phyloP scores from a whole-genome alignment of 352 stramenopile genomes.

The Albugo candida region DNA sequence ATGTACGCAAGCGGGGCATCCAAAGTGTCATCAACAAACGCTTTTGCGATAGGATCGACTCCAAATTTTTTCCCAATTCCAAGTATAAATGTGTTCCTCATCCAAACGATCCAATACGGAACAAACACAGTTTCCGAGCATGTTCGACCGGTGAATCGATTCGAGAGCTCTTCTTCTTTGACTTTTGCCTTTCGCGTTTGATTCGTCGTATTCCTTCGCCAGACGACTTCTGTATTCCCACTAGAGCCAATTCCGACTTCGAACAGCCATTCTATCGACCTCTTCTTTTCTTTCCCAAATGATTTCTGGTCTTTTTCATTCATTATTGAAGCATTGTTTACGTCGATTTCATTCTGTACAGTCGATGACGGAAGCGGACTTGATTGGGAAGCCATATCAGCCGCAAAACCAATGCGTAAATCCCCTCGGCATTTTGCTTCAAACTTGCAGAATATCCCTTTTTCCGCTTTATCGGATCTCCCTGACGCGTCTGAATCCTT shows the following conservation, averaged over 20 bases:
- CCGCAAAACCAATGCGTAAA: conserved; percentile 40
- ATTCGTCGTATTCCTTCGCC: conserved; percentile 18
- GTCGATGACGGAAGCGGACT: background rate
- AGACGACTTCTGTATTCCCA: conserved; percentile 57
- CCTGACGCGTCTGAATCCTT: background rate
- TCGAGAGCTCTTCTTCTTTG: conserved; percentile 29
- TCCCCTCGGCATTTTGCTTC: conserved; percentile 43
- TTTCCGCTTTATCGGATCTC: background rate
- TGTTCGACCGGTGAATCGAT: conserved; percentile 49
- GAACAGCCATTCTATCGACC: conserved; percentile 18
- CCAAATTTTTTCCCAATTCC: conserved; percentile 32
- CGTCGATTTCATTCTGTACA: no score
- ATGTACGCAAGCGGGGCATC: conserved; percentile 21
- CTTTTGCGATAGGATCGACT: conserved; percentile 31
- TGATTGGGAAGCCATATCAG: conserved; percentile 1
- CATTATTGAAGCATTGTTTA: conserved; percentile 1
- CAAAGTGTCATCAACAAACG: conserved; percentile 12
- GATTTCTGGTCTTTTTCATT: conserved; percentile 6
- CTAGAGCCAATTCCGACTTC: conserved; percentile 44
- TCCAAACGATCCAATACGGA: conserved; percentile 46
- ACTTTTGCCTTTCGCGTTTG: background rate
- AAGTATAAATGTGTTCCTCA: conserved; percentile 19
- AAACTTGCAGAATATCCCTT: conserved; percentile 39
- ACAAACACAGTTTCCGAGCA: conserved; percentile 36
- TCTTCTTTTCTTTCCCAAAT: background rate